A percentile compares a stretch with the other conserved stretches of the same genome.
Conservation (phyloP, 2,329 filamentous ascomycete species). For the Exophiala aquamarina region DNA sequence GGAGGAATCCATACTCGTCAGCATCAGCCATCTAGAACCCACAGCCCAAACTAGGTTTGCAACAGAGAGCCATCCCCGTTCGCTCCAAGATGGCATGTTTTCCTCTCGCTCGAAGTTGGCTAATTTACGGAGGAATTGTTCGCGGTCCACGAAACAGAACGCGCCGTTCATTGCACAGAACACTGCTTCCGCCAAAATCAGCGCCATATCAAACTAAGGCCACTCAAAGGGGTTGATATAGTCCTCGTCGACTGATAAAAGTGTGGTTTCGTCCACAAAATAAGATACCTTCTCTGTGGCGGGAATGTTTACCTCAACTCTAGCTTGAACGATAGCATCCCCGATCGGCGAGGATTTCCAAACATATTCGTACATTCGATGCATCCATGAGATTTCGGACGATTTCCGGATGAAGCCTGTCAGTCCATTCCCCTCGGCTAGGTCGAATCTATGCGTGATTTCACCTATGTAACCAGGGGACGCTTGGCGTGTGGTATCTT, state of each 20-base stretch:
- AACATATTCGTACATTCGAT: too few relatives aligned
- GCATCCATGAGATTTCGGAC: conserved; percentile 26
- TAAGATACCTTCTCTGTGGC: too few relatives aligned
- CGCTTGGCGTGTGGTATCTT: too few relatives aligned
- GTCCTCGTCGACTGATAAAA: conserved; percentile 24
- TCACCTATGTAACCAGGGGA: too few relatives aligned
- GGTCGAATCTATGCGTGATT: too few relatives aligned
- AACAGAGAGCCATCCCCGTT: conserved; percentile 20
- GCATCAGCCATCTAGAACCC: conserved; percentile 17
- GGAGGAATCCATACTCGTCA: conserved; percentile 16
- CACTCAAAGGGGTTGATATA: conserved; percentile 15
- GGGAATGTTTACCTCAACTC: too few relatives aligned
- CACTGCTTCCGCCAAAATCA: conserved; percentile 20
- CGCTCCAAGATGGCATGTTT: conserved; percentile 10
- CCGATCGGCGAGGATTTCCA: too few relatives aligned
- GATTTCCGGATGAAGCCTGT: too few relatives aligned
- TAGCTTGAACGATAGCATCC: too few relatives aligned
- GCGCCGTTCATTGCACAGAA: conserved; percentile 22
- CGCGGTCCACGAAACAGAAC: conserved; percentile 18
- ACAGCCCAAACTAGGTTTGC: conserved; percentile 23
- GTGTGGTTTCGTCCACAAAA: conserved; percentile 23
- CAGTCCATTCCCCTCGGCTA: too few relatives aligned
- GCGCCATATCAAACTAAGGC: conserved; percentile 10
- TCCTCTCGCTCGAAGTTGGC: background rate
- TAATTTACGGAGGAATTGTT: conserved; percentile 17